These are phyloP conservation scores for Irpex rosettiformis DNA, from an alignment of 1,284 basidiomycete species.

Conservation along the genomic window DNA sequence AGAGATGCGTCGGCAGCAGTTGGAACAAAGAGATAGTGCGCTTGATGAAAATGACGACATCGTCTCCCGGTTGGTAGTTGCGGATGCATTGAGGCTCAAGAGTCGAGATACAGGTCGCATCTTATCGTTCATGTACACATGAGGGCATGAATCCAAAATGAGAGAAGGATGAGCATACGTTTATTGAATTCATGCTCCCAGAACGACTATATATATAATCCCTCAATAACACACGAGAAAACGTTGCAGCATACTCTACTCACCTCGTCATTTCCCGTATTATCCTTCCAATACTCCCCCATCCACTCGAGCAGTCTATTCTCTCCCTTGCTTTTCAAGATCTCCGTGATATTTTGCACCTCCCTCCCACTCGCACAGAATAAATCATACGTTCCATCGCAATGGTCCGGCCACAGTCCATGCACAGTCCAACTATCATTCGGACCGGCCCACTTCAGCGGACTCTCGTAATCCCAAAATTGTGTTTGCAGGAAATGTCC, in stretches of 20 bases:
- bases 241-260: neutral
- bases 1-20: conserved; percentile 8
- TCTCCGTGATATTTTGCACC: conserved; percentile 11
- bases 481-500: conserved; percentile 14
- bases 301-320: conserved; percentile 10
- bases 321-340: conserved; percentile 5
- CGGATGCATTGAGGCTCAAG: conserved; percentile 14
- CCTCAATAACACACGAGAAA: neutral
- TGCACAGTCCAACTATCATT: conserved; percentile 13
- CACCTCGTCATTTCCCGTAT: conserved; percentile 14
- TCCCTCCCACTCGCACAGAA: conserved; percentile 9
- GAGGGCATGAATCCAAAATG: neutral
- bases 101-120: conserved; percentile 13
- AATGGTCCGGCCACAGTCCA: conserved; percentile 14
- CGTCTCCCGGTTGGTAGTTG: conserved; percentile 6
- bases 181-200: conserved; percentile 15
- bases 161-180: conserved; percentile 2
- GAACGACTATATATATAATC: conserved; percentile 6
- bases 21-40: conserved; percentile 13
- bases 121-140: neutral
- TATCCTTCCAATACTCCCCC: conserved; percentile 12
- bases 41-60: conserved; percentile 13
- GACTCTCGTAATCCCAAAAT: conserved; percentile 13
- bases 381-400: conserved; percentile 12
- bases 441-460: conserved; percentile 8